These are phyloP conservation scores for Cercophora scortea DNA, from an alignment of 495 filamentous ascomycete species.

Conservation along the genomic window DNA sequence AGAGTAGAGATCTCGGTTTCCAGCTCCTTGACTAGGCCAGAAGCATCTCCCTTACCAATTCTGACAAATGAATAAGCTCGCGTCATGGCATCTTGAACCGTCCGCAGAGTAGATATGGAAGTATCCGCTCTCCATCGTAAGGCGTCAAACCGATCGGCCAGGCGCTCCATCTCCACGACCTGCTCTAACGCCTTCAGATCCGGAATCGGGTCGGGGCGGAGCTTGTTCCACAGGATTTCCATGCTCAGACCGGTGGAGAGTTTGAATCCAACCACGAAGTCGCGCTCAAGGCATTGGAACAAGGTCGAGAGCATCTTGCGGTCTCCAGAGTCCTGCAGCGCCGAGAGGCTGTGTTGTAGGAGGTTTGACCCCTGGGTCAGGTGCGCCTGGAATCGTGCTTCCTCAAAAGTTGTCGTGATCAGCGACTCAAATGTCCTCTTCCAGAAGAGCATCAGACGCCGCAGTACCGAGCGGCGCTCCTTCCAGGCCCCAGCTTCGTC, in stretches of 20 bases:
- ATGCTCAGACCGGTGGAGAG: slow-evolving; percentile 72
- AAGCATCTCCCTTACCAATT: slow-evolving; percentile 32
- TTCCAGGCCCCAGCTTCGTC: slow-evolving; percentile 18
- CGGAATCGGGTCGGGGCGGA: slow-evolving; percentile 51
- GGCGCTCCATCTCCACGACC: slow-evolving; percentile 52
- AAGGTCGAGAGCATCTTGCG: slow-evolving; percentile 23
- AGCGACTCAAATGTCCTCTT: slow-evolving; percentile 47
- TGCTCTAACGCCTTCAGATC: slow-evolving; percentile 41
- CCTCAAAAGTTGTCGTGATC: slow-evolving; percentile 36
- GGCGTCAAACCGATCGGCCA: slow-evolving; percentile 69
- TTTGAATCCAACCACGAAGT: slow-evolving; percentile 45
- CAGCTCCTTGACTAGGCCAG: slow-evolving; percentile 41
- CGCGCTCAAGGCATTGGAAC: slow-evolving; percentile 24
- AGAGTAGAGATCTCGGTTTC: slow-evolving; percentile 51
- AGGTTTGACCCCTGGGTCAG: slow-evolving; percentile 29
- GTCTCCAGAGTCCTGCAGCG: slow-evolving; percentile 10
- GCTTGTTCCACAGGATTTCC: slow-evolving; percentile 70
- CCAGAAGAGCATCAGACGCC: slow-evolving; percentile 48
- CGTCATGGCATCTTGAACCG: slow-evolving; percentile 43
- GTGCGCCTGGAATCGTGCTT: slow-evolving; percentile 47
- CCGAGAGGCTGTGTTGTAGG: slow-evolving; percentile 16
- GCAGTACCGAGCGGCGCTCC: slow-evolving; percentile 28
- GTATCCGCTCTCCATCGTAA: slow-evolving; percentile 44
- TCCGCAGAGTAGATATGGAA: slow-evolving; percentile 33
- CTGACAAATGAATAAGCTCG: slow-evolving; percentile 43